Base-by-base conservation (phyloP, 257 asterid genomes). In the Sherardia arvensis region DNA sequence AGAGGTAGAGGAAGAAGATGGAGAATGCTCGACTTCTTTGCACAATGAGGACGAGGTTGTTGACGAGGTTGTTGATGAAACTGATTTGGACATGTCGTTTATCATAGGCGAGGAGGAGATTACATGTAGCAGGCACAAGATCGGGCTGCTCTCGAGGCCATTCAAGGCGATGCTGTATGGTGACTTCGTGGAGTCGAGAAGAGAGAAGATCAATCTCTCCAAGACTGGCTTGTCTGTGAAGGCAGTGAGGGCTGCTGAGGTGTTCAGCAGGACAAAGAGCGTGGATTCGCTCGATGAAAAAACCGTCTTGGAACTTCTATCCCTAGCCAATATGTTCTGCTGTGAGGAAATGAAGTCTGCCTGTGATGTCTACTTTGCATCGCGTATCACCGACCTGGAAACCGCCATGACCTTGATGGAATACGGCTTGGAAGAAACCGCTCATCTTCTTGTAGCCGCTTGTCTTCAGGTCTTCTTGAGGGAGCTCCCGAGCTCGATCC, bases 391-490 rank as follows among this genome's bases (percentile, higher is more conserved):
- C 67, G 87, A 84, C 66, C 63, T 90, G 81, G 94, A 93, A 14
- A 80, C 22, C 0, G 96, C 97, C 8, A 38, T 83, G 74, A 57
- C 81, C 53, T 77, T 93, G 27, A 65, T 93, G 36, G 97, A 93
- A 30, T 83, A 85, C 59, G 97, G 96, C 53, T 66, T 93, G 74
- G 87, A 80, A 69, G 99, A 90, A 78, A 76, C 79, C 48, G 88
- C 97, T 9, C 75, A 87, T 85, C 90, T 93, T 53, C 68, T 93
- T 26, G 95, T 93, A 51, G 97, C 94, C 14, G 94, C 99, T 54
- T 93, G 99, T 78, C 70, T 93, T 84, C 99, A 85, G 74, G 91
- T 93, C 5, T 80, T 87, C 71, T 74, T 93, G 47, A 83, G 99
- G 81, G 99, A 90, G 63, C 86, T 91, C 4, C 97, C 97, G 0